phyloP scores from a whole-genome alignment of 371 early-diverging fungal species.

The Rhizomucor miehei region DNA sequence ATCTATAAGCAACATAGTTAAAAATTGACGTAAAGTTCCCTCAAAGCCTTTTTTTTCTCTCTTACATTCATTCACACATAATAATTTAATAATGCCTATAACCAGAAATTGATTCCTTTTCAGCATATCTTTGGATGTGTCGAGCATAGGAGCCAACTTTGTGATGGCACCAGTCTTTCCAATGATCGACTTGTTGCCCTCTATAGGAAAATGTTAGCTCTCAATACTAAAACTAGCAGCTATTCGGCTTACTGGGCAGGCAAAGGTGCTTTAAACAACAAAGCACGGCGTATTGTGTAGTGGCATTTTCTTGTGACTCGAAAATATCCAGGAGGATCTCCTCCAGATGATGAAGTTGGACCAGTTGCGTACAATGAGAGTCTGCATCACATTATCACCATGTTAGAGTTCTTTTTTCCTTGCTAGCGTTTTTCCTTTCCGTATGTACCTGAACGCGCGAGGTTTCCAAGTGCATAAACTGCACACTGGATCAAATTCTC shows the following conservation, averaged over 20 bases:
- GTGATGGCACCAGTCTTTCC: slow-evolving; percentile 49
- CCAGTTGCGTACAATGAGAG: slow-evolving; percentile 55
- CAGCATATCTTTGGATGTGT: slow-evolving; percentile 55
- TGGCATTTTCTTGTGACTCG: slow-evolving; percentile 50
- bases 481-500: slow-evolving; percentile 43
- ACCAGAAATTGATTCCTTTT: slow-evolving; percentile 59
- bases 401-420: not conserved
- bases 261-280: slow-evolving; percentile 62
- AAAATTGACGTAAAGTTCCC: too few species aligned
- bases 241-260: slow-evolving; percentile 43
- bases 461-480: slow-evolving; percentile 57
- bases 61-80: slow-evolving; percentile 49
- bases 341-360: slow-evolving; percentile 47
- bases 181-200: slow-evolving; percentile 47
- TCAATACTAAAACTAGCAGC: not conserved
- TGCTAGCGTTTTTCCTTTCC: too few species aligned
- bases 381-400: slow-evolving; percentile 27
- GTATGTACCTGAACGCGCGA: slow-evolving; percentile 55
- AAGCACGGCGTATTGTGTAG: slow-evolving; percentile 57
- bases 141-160: slow-evolving; percentile 42
- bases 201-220: slow-evolving; percentile 13
- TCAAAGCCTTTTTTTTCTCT: not conserved
- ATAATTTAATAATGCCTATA: slow-evolving; percentile 61
- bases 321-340: slow-evolving; percentile 45
- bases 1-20: slow-evolving; percentile 18